These are phyloP conservation scores for Annulohypoxylon maeteangense DNA, from an alignment of 495 filamentous ascomycete genomes.

Conservation along the genomic window DNA sequence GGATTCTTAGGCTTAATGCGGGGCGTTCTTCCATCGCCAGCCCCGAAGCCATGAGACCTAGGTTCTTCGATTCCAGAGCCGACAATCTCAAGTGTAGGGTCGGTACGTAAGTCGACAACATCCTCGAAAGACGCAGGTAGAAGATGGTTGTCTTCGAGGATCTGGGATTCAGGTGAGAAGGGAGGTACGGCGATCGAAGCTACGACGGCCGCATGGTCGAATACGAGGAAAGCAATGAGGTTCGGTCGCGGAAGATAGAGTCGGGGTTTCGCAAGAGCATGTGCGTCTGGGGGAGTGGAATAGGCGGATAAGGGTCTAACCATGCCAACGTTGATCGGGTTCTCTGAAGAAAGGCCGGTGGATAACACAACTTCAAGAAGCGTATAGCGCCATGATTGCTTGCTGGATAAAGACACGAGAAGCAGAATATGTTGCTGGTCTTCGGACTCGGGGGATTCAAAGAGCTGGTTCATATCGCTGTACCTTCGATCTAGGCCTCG, in stretches of 20 bases:
- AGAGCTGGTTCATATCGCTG: conserved; percentile 54
- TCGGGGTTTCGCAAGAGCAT: conserved; percentile 65
- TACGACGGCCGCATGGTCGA: conserved; percentile 78
- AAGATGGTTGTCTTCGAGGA: conserved; percentile 69
- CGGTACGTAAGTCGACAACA: conserved; percentile 79
- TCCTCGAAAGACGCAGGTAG: conserved; percentile 79
- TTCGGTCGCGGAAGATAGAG: conserved; percentile 81
- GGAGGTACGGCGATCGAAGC: conserved; percentile 71
- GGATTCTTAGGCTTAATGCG: conserved; percentile 68
- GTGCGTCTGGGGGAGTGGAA: conserved; percentile 55
- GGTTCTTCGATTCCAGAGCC: conserved; percentile 70
- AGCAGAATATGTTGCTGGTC: conserved; percentile 59
- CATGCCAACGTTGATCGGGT: conserved; percentile 55
- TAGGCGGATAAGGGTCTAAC: conserved; percentile 74
- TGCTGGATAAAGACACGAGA: conserved; percentile 51
- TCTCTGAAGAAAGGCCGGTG: conserved; percentile 39
- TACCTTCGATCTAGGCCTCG: conserved; percentile 55
- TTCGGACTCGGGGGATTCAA: conserved; percentile 51
- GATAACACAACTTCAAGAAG: conserved; percentile 58
- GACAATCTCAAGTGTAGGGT: conserved; percentile 67
- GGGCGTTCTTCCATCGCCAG: conserved; percentile 56
- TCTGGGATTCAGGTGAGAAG: conserved; percentile 74
- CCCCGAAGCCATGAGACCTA: conserved; percentile 48
- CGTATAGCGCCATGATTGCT: conserved; percentile 51
- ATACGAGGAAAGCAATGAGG: conserved; percentile 83